Base-by-base conservation (phyloP, 805 yeast genomes). In the Candida manassasensis region DNA sequence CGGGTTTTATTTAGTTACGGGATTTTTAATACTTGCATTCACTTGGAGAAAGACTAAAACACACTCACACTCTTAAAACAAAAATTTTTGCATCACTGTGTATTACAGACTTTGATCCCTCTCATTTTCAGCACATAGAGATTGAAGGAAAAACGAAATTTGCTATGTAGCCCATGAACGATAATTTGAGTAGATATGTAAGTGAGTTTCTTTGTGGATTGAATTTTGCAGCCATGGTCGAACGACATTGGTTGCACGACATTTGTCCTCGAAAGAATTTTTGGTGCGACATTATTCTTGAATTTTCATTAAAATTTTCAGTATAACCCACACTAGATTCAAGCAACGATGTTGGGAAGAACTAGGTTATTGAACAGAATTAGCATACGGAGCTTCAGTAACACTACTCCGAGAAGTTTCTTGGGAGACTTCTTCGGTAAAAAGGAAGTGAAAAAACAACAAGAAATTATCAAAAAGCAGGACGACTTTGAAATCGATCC, bases 391-490 rank as follows among this genome's bases (percentile, higher is more conserved):
- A 12, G 42, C 6, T 34, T 47, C 28, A 30, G 43, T 7, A 32
- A 40, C 12, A 36, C 45, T 4, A 28, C 42, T 2, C 28, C 48
- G 11, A 41, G 47, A 11, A 42, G 48, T 4, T 56, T 63, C 43
- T 49, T 63, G 34, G 51, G 55, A 21, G 57, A 59, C 41, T 42
- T 65, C 21, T 63, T 65, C 34, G 67, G 68, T 1, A 53, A 52
- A 29, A 53, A 56, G 37, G 55, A 52, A 16, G 47, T 53, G 32
- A 52, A 62, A 35, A 59, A 53, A 34, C 53, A 58, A 41, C 61
- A 64, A 37, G 52, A 57, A 10, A 50, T 66, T 33, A 50, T 61
- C 28, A 56, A 61, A 35, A 67, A 63, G 32, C 68, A 66, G 48
- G 61, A 61, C 43, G 55, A 62, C 24, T 60, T 50, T 37, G 65